Percentiles rank a stretch among this genome's conserved stretches.
Evolutionary conservation across 768 basidiomycete genomes (phyloP).

Genomic region (Kwoniella sp.): DNA sequence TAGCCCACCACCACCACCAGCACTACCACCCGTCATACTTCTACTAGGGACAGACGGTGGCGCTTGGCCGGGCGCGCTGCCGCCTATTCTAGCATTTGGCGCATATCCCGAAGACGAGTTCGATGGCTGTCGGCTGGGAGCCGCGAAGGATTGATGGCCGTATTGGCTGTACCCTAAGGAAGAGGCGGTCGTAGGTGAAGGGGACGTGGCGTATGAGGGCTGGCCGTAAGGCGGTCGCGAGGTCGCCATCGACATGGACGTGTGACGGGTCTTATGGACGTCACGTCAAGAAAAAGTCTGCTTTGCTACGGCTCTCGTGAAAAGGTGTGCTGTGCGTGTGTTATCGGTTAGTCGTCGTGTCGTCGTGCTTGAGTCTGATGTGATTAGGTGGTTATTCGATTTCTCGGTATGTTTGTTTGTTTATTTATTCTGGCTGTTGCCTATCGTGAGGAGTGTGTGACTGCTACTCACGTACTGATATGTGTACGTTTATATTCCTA

Average conservation of each 20-base stretch:
- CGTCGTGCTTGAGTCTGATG: too few species aligned
- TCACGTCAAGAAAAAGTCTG: too few species aligned
- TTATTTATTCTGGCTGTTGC: too few species aligned
- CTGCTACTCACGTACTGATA: too few species aligned
- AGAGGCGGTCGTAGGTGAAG: conserved; percentile 46
- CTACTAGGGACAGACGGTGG: conserved; percentile 2
- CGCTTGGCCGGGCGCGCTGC: conserved; percentile 6
- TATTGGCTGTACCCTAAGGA: conserved; percentile 50
- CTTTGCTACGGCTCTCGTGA: too few species aligned
- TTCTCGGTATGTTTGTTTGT: too few species aligned
- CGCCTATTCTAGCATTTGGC: conserved; percentile 5
- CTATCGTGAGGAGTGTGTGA: too few species aligned
- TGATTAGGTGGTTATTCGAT: too few species aligned
- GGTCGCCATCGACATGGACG: conserved; percentile 15
- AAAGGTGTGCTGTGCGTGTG: too few species aligned
- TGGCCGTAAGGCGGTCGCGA: conserved; percentile 9
- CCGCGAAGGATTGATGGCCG: conserved; percentile 34
- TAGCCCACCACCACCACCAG: conserved; percentile 4
- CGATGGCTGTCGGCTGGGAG: conserved; percentile 25
- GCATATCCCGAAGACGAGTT: conserved; percentile 15
- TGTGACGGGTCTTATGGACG: neutral
- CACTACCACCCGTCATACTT: conserved; percentile 5
- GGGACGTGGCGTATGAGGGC: conserved; percentile 25
- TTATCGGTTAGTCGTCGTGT: too few species aligned
- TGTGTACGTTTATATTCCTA: too few species aligned